Conservation (phyloP, 805 yeast genomes). For the Priceomyces melissophilus region DNA sequence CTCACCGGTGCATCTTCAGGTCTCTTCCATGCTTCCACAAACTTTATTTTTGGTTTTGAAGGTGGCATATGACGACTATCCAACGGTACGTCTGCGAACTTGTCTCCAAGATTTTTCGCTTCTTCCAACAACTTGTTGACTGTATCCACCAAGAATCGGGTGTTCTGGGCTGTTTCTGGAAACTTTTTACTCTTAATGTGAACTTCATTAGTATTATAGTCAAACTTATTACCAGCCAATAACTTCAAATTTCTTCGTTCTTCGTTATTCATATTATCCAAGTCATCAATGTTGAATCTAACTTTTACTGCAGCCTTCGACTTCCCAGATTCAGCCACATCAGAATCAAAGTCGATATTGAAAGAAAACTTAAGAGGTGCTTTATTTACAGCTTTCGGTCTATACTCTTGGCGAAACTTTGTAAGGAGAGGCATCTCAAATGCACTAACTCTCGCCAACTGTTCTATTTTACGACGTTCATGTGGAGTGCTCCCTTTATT, state of each 20-base stretch:
- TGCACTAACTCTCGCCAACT: slow-evolving; percentile 79
- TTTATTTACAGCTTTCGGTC: slow-evolving; percentile 39
- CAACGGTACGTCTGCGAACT: slow-evolving; percentile 74
- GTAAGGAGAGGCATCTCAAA: slow-evolving; percentile 86
- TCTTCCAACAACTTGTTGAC: slow-evolving; percentile 60
- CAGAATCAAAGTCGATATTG: slow-evolving; percentile 51
- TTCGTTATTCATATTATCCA: slow-evolving; percentile 47
- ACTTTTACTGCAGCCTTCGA: slow-evolving; percentile 64
- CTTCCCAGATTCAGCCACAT: slow-evolving; percentile 64
- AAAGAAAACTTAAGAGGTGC: slow-evolving; percentile 66
- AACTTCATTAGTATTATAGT: slow-evolving; percentile 55
- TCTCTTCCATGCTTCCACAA: slow-evolving; percentile 76
- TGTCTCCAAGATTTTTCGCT: slow-evolving; percentile 60
- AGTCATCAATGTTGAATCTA: slow-evolving; percentile 48
- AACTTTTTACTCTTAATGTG: slow-evolving; percentile 63
- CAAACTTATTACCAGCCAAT: slow-evolving; percentile 74
- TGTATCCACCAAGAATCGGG: slow-evolving; percentile 63
- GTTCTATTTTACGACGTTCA: slow-evolving; percentile 66
- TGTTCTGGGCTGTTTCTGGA: slow-evolving; percentile 82
- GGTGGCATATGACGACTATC: slow-evolving; percentile 68
- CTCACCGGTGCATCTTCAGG: slow-evolving; percentile 64
- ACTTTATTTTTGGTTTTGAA: slow-evolving; percentile 37
- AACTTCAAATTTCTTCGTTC: slow-evolving; percentile 74
- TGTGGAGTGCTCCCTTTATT: slow-evolving; percentile 36
- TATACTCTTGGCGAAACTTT: slow-evolving; percentile 68